Base-by-base conservation (phyloP, 1,284 basidiomycete species). In the Heterobasidion irregulare region DNA sequence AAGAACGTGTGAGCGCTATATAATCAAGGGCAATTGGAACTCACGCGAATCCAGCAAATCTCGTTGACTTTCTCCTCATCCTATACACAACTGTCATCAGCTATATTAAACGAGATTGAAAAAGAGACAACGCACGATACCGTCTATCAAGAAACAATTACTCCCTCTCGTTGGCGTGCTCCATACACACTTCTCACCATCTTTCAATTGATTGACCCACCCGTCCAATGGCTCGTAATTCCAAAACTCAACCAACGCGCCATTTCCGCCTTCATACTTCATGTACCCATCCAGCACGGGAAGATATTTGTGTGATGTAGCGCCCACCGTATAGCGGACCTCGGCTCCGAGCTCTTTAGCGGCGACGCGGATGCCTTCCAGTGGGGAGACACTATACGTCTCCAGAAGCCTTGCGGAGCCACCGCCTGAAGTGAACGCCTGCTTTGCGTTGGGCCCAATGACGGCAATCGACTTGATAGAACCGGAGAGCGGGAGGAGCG, bases 361-460 rank as follows among this genome's bases (percentile, higher is more conserved):
- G 53, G 74, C 76, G 57, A 77, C 72, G 8, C 65, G 61, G 15
- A 86, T 68, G 1, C 82, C 85, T 8, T 81, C 77, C 61, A 75
- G 81, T 0, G 85, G 84, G 0, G 72, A 73, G n/a, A 79, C 70
- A 35, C 73, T 64, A 62, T 76, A 79, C 49, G 69, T 72, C 13
- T 75, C 64, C 55, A 72, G 72, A 47, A 80, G 66, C 15, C 72
- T 70, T 1, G 78, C 77, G 2, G 73, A 75, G 6, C 78, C 77
- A 18, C 78, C 78, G 15, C 78, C 77, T 0, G 74, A 75, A 35
- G 76, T 74, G 16, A 75, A 68, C 0, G 74, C 69, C 26, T 70
- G 64, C 60, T 80, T 80, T 19, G 80, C 80, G 63, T 83, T 82
- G 18, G 78, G 76, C 0, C 82, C 82, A 55, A 83, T 79, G 47